Percentiles rank a stretch among this genome's conserved stretches.
Conservation (phyloP, 805 yeast genomes). For the Jamesozyma lodderae region DNA sequence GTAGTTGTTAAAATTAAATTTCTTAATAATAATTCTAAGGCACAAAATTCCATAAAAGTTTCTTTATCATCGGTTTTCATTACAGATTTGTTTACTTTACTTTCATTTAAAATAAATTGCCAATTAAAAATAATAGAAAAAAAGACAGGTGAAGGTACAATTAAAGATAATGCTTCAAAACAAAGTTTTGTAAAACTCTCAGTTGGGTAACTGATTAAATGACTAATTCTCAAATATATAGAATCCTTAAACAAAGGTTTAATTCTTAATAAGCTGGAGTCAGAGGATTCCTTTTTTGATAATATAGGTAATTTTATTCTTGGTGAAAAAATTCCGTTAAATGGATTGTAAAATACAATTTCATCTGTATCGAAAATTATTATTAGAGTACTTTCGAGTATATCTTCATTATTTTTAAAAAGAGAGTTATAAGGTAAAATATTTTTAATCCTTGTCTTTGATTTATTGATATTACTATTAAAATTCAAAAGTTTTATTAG, state of each 20-base stretch:
- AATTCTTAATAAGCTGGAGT: not conserved
- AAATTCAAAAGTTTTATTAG: conserved; percentile 12
- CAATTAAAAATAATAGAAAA: conserved; percentile 16
- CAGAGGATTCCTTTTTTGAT: not conserved
- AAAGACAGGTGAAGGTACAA: conserved; percentile 12
- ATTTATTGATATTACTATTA: not conserved
- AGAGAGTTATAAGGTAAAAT: not conserved
- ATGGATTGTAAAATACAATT: conserved; percentile 28
- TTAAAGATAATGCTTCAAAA: conserved; percentile 15
- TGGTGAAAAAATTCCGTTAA: conserved; percentile 24
- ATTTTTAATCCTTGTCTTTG: not conserved
- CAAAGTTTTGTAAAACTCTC: conserved; percentile 9
- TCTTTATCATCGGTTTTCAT: not conserved
- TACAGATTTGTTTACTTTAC: not conserved
- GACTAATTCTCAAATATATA: not conserved
- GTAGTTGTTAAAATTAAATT: not conserved
- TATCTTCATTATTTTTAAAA: conserved; percentile 9
- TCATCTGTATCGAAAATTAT: conserved; percentile 27
- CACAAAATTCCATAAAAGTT: conserved; percentile 2
- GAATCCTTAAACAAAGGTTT: not conserved
- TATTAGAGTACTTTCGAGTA: conserved; percentile 27
- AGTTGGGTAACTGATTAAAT: conserved; percentile 7
- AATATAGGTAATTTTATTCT: not conserved
- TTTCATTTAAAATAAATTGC: conserved; percentile 14
- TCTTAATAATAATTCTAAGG: conserved; percentile 3